Evolutionary conservation across 495 filamentous ascomycete species (phyloP), one percentile per base, ranked within the genome.

Genomic region (Talaromyces borbonicus): DNA sequence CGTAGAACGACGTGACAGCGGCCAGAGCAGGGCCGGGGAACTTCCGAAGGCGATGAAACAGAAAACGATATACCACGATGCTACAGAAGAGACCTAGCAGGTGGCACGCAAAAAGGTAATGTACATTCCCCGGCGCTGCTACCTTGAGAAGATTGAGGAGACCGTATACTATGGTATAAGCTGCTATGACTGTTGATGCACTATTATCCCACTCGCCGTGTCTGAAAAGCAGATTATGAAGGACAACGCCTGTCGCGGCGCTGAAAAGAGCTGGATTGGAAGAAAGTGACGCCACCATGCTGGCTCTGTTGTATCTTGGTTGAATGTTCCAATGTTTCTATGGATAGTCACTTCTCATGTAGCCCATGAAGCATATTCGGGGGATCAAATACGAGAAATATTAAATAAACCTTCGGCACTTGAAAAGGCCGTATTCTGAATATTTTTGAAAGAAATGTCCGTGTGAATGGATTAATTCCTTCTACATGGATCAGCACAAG

Each of bases 1-100:
- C 42, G 12, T 48, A 49, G 5, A 74, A 58, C 22, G 69, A 71
- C 5, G 59, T 60, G 46, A 78, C 48, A 47, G 55, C 48, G 15
- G 71, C 66, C 2, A 49, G n/a, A 16, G 54, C 47, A 1, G 72
- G 69, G 0, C 73, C 74, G 1, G 67, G 67, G 46, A 74, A 75
- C 7, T 48, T 45, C 11, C 63, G 52, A 3, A 76, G 52, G 1
- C 57, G 62, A 54, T 75, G 68, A 43, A 74, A 69, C 36, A 61
- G 66, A 8, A 52, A 14, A 1, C 74, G 65, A 47, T 75, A 77
- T 23, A 67, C 32, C 14, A 63, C 29, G n/a, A 77, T 68, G 52
- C 71, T 77, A 9, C 52, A 46, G 40, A 66, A 60, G 0, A 75
- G 46, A 8, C 56, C 56, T 19, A 36, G 29, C 9, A 62, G 31